Base-by-base conservation (phyloP, 257 asterid genomes). In the Hygrophila difformis region DNA sequence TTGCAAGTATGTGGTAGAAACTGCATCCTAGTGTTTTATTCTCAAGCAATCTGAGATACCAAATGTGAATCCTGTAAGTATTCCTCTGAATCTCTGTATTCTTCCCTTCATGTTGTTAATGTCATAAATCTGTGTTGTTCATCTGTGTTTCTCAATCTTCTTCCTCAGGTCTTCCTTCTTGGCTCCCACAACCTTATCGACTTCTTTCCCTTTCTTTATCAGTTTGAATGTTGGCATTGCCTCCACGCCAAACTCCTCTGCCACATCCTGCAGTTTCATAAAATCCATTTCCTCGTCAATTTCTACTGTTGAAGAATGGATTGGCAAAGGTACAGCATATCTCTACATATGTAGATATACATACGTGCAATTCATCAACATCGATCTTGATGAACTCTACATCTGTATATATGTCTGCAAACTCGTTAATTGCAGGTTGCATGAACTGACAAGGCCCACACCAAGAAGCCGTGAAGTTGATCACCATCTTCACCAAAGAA, bases 341-440 rank as follows among this genome's bases (percentile, higher is more conserved):
- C 8, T 3, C 3, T 3, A 24, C 31, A 24, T 24, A 8, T 3
- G 31, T 24, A 24, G 31, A 24, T 8, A 24, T 24, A 24, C 8
- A 24, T 24, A 86, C 96, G 13, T 41, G 26, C 43, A 82, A 22
- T 67, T 75, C 82, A 48, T 79, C 93, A 1, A 75, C 81, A 57
- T 82, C 87, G 45, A 86, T 79, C 82, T 69, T 82, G 75, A 76
- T 51, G 67, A 86, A 82, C 56, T 74, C 84, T 1, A 77, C 76
- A 10, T 78, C 78, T 1, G 70, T 40, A 49, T 62, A 82, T 40
- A 56, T 69, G 3, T 65, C 67, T 5, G 94, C 73, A 18, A 82
- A 63, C 47, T 71, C 87, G 1, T 67, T 49, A 39, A 86, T 23
- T 2, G 64, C 53, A 12, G 84, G 89, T 14, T 50, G 69, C 48